Conservation (phyloP, 345 rosid species). For the Cardiospermum halicacabum region DNA sequence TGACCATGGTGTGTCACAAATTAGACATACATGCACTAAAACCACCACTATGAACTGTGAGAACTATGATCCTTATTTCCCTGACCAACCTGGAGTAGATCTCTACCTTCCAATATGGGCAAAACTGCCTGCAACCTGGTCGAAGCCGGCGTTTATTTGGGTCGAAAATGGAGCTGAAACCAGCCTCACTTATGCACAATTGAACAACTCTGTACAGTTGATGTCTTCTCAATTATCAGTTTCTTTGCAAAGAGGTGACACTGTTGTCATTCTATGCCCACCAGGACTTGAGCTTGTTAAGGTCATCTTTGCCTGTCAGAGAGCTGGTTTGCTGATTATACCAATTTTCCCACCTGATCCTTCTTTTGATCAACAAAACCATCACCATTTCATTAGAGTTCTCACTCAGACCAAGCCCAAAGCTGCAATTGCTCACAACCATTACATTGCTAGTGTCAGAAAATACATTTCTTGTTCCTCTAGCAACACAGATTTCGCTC, state of each 20-base stretch:
- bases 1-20: background rate
- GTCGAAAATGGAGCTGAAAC: constrained; percentile 15
- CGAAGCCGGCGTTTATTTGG: constrained; percentile 50
- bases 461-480: constrained; percentile 27
- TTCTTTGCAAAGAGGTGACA: constrained; percentile 32
- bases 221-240: constrained; percentile 31
- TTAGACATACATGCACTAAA: background rate
- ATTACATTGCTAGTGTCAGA: constrained; percentile 29
- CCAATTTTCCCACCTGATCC: constrained; percentile 50
- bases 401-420: constrained; percentile 50
- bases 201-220: constrained; percentile 33
- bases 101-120: constrained; percentile 59
- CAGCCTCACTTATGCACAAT: constrained; percentile 39
- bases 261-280: constrained; percentile 40
- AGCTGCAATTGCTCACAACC: constrained; percentile 48
- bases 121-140: constrained; percentile 36
- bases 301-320: constrained; percentile 50
- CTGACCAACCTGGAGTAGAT: constrained; percentile 59
- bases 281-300: constrained; percentile 50
- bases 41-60: constrained; percentile 33
- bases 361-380: constrained; percentile 23
- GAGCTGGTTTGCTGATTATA: constrained; percentile 48
- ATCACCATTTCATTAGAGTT: constrained; percentile 44
- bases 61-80: constrained; percentile 52
- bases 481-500: constrained; percentile 22